Base-by-base conservation (phyloP, 1,139 yeast species). In the Saccharomycopsis hybrid region DNA sequence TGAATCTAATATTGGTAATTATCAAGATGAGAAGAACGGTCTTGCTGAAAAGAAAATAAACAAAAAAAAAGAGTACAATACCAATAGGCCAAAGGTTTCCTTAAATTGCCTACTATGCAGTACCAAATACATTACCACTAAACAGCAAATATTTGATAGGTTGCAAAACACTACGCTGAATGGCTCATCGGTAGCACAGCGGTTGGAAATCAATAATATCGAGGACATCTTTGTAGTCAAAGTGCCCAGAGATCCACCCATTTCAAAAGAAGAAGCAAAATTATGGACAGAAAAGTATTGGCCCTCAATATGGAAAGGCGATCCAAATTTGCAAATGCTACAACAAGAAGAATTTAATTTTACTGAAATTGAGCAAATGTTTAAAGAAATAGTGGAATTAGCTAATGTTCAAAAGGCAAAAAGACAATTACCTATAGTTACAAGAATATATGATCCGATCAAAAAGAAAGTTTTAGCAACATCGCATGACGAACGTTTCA, bases 231-330 rank as follows among this genome's bases (percentile, higher is more conserved):
- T 50, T n/a, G 13, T 43, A n/a, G 18, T 38, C 18, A n/a, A 33
- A 27, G 49, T 50, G 24, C 50, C 53, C 3, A 36, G 32, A 37
- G 13, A 39, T 35, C 46, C 54, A 28, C 90, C 94, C 0, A 66
- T 73, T 4, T 79, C 87, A 1, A 85, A 82, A 59, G 88, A 82
- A 28, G 65, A 78, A 13, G 74, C 84, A 5, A 56, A 65, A 0
- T 68, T 70, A 43, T 89, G 96, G 97, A 75, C 90, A 1, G 55
- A 62, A 1, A 55, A 63, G 35, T 77, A 76, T 55, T 92, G 98
- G 98, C 97, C 97, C 0, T 68, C 87, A 53, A 73, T 88, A 35
- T 92, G 97, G 97, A 82, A 89, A 58, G 97, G 97, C 0, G 87
- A 90, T 60, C 95, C 96, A 0, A 74, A 83, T 56, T 83, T 85